Base-by-base conservation (phyloP, 2,329 filamentous ascomycete species). In the Gyromitra esculenta region DNA sequence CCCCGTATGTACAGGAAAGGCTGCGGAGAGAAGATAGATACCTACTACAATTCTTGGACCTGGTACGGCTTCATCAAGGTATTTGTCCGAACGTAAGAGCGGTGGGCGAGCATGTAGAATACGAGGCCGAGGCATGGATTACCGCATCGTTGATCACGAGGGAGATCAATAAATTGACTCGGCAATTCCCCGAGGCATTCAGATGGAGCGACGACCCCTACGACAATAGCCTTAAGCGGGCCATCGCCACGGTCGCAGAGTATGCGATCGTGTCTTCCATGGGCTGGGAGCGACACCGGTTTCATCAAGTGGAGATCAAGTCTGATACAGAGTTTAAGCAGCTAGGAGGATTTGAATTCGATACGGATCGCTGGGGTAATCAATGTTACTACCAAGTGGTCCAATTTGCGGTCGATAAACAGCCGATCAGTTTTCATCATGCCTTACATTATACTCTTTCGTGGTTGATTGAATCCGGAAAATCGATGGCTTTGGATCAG, bases 81-180 rank as follows among this genome's bases (percentile, higher is more conserved):
- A 97, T 99, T 72, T 97, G 95, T 81, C 96, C 96, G 0, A 99
- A 98, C 81, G 87, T 94, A 59, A 89, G 96, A 77, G 96, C 95
- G 1, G 89, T 97, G 25, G 94, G 94, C 15, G 96, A 98, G 82
- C 96, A 99, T 83, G 92, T 99, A 41, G 96, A 99, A 83, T 99
- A 98, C 82, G 96, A 99, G 84, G 96, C 94, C 1, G 96, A 99
- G 84, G 92, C 93, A 21, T 99, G 96, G 96, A 98, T 99, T 68
- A 96, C 93, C 74, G 95, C 96, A 2, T 97, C 94, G 5, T 87
- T 98, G 65, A 92, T 99, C 74, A 97, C 96, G 64, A 89, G 95
- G 65, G 95, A 99, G 83, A 95, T 99, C 83, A 98, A 98, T 82
- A 90, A 93, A 69, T 88, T 98, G 48, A 97, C 95, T 81, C 88